Evolutionary conservation across 1,139 yeast genomes (phyloP).

Genomic region (Hemisphaericaspora xylofermentans): DNA sequence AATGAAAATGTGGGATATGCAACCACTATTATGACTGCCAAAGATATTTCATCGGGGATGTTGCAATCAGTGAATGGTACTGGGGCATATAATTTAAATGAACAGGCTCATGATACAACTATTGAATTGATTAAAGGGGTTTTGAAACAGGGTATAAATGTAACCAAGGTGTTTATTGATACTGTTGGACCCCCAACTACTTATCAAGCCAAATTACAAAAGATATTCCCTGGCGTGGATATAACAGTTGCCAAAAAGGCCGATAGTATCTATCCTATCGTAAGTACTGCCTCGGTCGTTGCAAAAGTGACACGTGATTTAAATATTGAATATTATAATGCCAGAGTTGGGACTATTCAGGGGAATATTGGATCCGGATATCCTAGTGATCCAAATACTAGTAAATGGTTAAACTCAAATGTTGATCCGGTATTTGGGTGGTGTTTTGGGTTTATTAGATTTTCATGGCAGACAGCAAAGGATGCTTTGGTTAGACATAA

Average conservation of each 20-base stretch:
- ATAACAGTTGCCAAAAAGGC: constrained; percentile 95
- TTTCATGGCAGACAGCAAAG: constrained; percentile 92
- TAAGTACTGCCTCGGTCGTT: constrained; percentile 93
- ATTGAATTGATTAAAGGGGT: constrained; percentile 68
- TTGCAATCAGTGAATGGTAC: constrained; percentile 53
- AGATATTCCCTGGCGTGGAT: constrained; percentile 65
- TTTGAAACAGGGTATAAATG: constrained; percentile 57
- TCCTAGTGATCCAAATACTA: constrained; percentile 89
- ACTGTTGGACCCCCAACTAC: constrained; percentile 94
- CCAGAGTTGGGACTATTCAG: constrained; percentile 22
- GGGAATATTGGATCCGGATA: constrained; percentile 81
- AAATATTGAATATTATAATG: constrained; percentile 45
- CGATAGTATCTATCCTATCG: constrained; percentile 90
- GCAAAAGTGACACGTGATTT: constrained; percentile 95
- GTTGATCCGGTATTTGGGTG: constrained; percentile 85
- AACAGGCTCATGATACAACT: constrained; percentile 95
- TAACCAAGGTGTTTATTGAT: constrained; percentile 79
- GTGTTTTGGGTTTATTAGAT: constrained; percentile 71
- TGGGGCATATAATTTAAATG: constrained; percentile 76
- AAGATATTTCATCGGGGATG: constrained; percentile 90
- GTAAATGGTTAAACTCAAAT: constrained; percentile 60
- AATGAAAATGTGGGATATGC: constrained; percentile 79
- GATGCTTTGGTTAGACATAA: constrained; percentile 60
- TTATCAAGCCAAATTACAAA: constrained; percentile 73
- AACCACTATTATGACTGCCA: constrained; percentile 79